A percentile compares a stretch with the other conserved stretches of the same genome.
Conservation (phyloP, 345 rosid species). For the Rhizophora mangle region DNA sequence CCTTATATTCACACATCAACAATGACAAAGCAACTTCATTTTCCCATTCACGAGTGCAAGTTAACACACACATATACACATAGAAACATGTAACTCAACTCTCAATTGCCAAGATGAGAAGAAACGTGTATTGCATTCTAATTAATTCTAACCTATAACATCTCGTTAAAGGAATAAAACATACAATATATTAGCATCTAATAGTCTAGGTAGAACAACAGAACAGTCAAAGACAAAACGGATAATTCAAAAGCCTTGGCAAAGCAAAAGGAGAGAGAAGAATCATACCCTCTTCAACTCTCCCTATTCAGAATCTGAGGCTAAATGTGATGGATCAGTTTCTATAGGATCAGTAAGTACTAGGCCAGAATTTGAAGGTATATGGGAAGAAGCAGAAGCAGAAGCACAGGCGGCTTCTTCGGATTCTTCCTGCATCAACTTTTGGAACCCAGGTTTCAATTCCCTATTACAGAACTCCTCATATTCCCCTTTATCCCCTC, state of each 20-base stretch:
- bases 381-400: conserved; percentile 10
- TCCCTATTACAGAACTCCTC: conserved; percentile 74
- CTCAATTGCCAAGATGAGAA: conserved; percentile 22
- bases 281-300: conserved; percentile 39
- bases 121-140: conserved; percentile 34
- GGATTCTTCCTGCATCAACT: conserved; percentile 55
- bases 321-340: conserved; percentile 40
- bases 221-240: conserved; percentile 5
- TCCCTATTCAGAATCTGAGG: conserved; percentile 61
- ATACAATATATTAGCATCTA: conserved; percentile 21
- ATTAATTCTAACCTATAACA: conserved; percentile 16
- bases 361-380: conserved; percentile 8
- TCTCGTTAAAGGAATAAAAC: conserved; percentile 29
- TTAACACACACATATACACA: not conserved
- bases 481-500: conserved; percentile 74
- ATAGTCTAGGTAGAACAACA: conserved; percentile 26
- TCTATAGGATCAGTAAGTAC: conserved; percentile 6
- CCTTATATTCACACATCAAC: not conserved
- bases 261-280: conserved; percentile 12
- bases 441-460: conserved; percentile 70
- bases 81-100: conserved; percentile 5
- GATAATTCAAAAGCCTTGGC: conserved; percentile 25
- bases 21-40: not conserved
- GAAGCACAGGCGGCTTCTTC: conserved; percentile 21
- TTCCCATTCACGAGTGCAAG: conserved; percentile 7